These are phyloP conservation scores for Notholithocarpus densiflorus DNA, from an alignment of 306 rosid species.

Conservation along the genomic window DNA sequence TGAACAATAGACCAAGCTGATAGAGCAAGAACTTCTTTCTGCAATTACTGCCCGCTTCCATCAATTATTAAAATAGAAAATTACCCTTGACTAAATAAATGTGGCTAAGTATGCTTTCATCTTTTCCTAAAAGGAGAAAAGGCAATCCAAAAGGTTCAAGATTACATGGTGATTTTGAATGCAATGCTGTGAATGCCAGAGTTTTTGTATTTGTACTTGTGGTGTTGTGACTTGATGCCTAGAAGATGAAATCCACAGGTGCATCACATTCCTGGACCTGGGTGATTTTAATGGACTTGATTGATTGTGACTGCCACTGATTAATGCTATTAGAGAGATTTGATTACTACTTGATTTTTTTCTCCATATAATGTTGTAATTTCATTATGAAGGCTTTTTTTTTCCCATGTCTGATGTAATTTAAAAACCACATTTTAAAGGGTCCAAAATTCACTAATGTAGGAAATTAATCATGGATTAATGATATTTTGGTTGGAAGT, in stretches of 20 bases:
- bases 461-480: too few species aligned
- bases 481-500: too few species aligned
- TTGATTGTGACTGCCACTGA: too few species aligned
- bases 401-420: too few species aligned
- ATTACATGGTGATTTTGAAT: background rate
- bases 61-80: background rate
- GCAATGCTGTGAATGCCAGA: background rate
- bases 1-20: background rate
- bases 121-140: background rate
- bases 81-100: background rate
- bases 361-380: too few species aligned
- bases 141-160: background rate
- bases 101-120: background rate
- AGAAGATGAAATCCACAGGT: background rate
- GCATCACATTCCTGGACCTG: background rate
- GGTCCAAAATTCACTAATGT: too few species aligned
- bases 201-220: background rate
- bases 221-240: background rate
- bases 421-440: too few species aligned
- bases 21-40: background rate
- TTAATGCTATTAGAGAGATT: too few species aligned
- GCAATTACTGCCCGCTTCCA: background rate
- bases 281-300: background rate
- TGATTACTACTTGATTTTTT: too few species aligned
- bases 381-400: too few species aligned